Percentiles rank a stretch among this genome's conserved stretches.
Conservation (phyloP, 768 basidiomycete species). For the Boletus insuetus region DNA sequence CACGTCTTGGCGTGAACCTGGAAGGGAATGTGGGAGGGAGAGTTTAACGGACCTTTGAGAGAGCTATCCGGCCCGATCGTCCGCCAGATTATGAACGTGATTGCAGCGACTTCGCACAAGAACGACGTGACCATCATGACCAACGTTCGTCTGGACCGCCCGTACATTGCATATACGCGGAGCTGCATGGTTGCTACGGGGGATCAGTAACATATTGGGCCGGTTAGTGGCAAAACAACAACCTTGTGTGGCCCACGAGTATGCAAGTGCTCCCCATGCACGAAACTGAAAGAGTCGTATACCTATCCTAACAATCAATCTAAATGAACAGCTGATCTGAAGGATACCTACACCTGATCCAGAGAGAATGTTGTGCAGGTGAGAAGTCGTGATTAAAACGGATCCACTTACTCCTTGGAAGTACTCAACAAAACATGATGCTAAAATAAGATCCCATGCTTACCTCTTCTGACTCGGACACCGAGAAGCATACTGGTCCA, state of each 20-base stretch:
- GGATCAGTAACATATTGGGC: conserved; percentile 2
- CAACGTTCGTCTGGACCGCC: conserved; percentile 21
- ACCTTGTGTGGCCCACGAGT: conserved; percentile 34
- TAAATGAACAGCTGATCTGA: not conserved
- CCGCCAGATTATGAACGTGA: conserved; percentile 26
- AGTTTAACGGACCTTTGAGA: conserved; percentile 18
- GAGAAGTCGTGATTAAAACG: not conserved
- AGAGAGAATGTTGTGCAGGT: not conserved
- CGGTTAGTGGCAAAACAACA: not conserved
- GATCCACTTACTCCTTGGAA: conserved; percentile 23
- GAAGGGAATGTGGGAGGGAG: not conserved
- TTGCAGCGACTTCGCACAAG: conserved; percentile 22
- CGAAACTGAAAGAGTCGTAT: conserved; percentile 29
- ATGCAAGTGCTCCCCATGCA: conserved; percentile 32
- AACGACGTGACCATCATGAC: conserved; percentile 18
- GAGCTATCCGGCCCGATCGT: conserved; percentile 25
- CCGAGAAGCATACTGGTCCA: conserved; percentile 21
- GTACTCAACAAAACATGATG: not conserved
- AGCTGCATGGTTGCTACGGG: conserved; percentile 30
- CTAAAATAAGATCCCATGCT: not conserved
- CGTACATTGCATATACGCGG: conserved; percentile 34
- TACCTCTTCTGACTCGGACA: conserved; percentile 17
- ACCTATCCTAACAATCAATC: conserved; percentile 13
- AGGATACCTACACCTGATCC: conserved; percentile 20
- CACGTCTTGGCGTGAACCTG: not conserved